Evolutionary conservation across 225 moss, liverwort and hornwort genomes (phyloP).

Genomic region (Straminergon stramineum): DNA sequence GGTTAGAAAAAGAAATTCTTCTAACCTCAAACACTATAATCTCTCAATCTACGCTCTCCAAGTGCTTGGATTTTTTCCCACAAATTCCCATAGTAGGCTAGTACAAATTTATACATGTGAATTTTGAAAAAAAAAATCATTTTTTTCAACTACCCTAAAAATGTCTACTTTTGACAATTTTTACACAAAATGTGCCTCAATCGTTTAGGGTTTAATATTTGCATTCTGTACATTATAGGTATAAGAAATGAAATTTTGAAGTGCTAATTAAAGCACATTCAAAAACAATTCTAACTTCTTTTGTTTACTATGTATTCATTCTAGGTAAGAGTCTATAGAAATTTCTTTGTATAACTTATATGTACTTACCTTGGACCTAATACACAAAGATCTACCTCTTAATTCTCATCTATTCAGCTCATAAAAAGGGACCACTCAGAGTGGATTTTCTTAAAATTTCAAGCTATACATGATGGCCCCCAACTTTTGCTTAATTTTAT

Average conservation of each 20-base stretch:
- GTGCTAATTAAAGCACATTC: not conserved
- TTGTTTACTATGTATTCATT: not conserved
- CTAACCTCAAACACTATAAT: not conserved
- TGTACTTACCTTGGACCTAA: not conserved
- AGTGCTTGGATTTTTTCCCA: not conserved
- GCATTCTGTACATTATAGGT: not conserved
- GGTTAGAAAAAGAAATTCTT: no score
- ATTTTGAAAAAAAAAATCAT: no score
- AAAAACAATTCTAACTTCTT: not conserved
- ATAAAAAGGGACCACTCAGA: not conserved
- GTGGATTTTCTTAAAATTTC: not conserved
- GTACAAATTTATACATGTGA: no score
- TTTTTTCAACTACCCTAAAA: not conserved
- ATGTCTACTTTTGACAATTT: not conserved
- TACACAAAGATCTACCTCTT: not conserved
- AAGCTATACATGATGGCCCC: not conserved
- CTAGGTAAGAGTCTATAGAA: not conserved
- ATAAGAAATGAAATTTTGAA: not conserved
- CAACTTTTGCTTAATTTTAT: not conserved
- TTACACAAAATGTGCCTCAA: fast-evolving
- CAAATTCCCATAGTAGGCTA: no score
- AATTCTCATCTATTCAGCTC: not conserved
- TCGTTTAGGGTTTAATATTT: not conserved
- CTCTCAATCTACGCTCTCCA: fast-evolving
- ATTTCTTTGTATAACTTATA: not conserved